Percentiles rank a stretch among this genome's conserved stretches.
Evolutionary conservation across 208 protist species (phyloP).

Genomic region (Crithidia expoeki): DNA sequence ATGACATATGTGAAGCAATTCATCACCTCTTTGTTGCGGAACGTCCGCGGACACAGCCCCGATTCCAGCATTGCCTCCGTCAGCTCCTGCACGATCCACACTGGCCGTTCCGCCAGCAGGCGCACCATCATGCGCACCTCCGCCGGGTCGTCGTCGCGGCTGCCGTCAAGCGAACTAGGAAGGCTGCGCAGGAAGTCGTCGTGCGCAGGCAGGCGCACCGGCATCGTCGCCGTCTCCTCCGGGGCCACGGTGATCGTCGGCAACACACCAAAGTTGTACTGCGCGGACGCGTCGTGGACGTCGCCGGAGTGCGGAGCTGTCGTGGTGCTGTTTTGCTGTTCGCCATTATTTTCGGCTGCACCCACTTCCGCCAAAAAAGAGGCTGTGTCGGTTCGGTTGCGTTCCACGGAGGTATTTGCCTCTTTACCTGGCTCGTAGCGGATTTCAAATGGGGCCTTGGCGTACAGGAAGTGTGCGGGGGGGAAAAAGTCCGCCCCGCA

Average conservation of each 20-base stretch:
- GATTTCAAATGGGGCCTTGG: conserved; percentile 52
- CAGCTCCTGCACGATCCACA: conserved; percentile 65
- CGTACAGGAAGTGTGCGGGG: conserved; percentile 55
- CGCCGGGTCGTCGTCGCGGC: conserved; percentile 37
- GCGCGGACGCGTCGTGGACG: not conserved
- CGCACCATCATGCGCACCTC: conserved; percentile 51
- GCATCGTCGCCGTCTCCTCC: conserved; percentile 38
- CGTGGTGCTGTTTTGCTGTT: no score
- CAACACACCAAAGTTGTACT: conserved; percentile 34
- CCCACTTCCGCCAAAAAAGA: no score
- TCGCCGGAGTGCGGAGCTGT: no score
- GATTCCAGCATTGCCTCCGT: conserved; percentile 60
- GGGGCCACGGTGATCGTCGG: conserved; percentile 45
- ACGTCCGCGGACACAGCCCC: conserved; percentile 62
- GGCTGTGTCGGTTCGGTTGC: not conserved
- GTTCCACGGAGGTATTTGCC: conserved; percentile 42
- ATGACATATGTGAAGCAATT: conserved; percentile 75
- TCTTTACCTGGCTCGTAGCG: conserved; percentile 52
- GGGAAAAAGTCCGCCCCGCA: conserved; percentile 69
- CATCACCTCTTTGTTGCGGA: conserved; percentile 72
- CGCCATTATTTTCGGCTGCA: no score
- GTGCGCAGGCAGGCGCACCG: conserved; percentile 39
- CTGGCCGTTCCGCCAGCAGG: conserved; percentile 64
- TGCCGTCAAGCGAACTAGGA: conserved; percentile 35
- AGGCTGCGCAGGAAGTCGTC: conserved; percentile 29